Evolutionary conservation across 176 grass and related monocot species (phyloP), one percentile per base, ranked within the genome.

Genomic region (Poa pratensis): DNA sequence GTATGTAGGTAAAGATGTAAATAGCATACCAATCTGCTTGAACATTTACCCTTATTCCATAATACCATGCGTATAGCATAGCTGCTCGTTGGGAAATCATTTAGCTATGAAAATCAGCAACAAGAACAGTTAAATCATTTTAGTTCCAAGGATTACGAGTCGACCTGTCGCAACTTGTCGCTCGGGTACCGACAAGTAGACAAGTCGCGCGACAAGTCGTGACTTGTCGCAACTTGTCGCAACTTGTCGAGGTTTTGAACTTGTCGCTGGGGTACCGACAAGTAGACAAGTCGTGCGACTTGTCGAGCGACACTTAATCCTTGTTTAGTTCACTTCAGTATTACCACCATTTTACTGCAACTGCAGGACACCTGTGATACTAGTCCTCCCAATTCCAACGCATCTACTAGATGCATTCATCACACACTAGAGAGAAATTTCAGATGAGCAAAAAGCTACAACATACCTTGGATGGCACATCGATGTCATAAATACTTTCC

Each of bases 41-140:
- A n/a, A 4, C 37, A 39, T 18, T 17, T 84, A 60, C 42, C 61
- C 54, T 83, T 48, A 73, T 39, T 64, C 30, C 40, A 49, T 24
- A 83, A 58, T 5, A 16, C 55, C 42, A 75, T 35, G 26, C n/a
- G 1, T 78, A 40, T 43, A 84, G 34, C 57, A 30, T 1, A 77
- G 48, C 52, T 16, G 46, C 52, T 6, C 1, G 15, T 8, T 14
- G 14, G 9, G 45, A 16, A 22, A 76, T 27, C 30, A 42, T n/a
- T 22, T 77, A 85, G 40, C 60, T 68, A 32, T 64, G 37, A 78
- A 22, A 50, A 78, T 77, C 62, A 85, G 48, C 0, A 50, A n/a
- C 3, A 7, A n/a, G 0, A 51, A 50, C 27, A 37, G 22, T 12
- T 51, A 17, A 10, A 83, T 6, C 18, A 2, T 8, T 37, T 37